Percentiles rank a stretch among this genome's conserved stretches.
Conservation (phyloP, 139 green algal species). For the Micractinium sp. region DNA sequence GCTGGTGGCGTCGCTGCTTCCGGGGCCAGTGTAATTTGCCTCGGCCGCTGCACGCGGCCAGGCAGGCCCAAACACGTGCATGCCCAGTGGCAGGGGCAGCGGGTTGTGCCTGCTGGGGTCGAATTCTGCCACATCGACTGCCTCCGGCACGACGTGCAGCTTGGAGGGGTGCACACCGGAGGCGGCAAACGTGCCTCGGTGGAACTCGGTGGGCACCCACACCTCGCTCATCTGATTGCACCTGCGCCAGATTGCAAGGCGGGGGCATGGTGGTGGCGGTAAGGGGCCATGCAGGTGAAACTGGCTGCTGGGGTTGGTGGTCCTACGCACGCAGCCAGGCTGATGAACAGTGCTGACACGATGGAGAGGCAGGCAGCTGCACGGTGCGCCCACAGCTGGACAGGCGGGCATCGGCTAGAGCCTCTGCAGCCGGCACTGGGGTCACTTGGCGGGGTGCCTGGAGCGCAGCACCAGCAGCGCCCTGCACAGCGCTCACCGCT, state of each 20-base stretch:
- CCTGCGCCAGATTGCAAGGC: neutral
- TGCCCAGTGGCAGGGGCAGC: constrained; percentile 51
- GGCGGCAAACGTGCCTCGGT: constrained; percentile 48
- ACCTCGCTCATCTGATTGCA: constrained; percentile 71
- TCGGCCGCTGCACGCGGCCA: neutral
- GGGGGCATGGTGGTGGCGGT: neutral
- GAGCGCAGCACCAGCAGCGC: no score
- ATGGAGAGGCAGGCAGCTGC: neutral
- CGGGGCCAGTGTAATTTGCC: no score
- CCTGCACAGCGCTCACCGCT: constrained; percentile 33
- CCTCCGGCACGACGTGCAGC: constrained; percentile 59
- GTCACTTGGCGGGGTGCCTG: no score
- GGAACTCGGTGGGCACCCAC: constrained; percentile 72
- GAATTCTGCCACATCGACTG: constrained; percentile 67
- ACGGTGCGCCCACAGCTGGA: no score
- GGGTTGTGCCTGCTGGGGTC: constrained; percentile 45
- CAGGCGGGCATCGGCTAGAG: no score
- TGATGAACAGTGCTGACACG: neutral
- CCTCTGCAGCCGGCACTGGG: no score
- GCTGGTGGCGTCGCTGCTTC: neutral
- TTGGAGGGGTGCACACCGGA: constrained; percentile 27
- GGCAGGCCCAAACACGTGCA: constrained; percentile 55
- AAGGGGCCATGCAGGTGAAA: neutral
- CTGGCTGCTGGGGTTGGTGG: no score
- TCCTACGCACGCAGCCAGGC: no score